phyloP scores from a whole-genome alignment of 2,329 filamentous ascomycete genomes.

The Capronia epimyces region DNA sequence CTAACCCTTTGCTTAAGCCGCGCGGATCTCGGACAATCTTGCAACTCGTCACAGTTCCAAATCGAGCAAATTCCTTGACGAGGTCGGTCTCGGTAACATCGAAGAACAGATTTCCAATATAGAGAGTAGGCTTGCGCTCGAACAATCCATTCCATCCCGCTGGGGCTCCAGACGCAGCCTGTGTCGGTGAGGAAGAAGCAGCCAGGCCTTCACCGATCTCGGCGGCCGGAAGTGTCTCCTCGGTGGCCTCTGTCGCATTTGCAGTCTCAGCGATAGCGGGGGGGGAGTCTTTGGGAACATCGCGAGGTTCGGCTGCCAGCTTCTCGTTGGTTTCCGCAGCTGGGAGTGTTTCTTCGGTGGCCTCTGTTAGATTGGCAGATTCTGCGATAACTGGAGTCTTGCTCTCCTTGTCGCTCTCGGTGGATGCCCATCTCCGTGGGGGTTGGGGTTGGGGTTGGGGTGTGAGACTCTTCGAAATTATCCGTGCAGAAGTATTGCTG shows the following conservation, averaged over 20 bases:
- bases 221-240: conserved; percentile 1
- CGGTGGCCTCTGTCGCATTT: background rate
- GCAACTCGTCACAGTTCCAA: conserved; percentile 51
- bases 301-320: conserved; percentile 1
- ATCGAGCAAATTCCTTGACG: conserved; percentile 54
- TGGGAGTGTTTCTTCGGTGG: conserved; percentile 16
- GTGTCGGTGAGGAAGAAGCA: background rate
- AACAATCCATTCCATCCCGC: conserved; percentile 5
- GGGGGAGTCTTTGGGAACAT: conserved; percentile 2
- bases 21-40: conserved; percentile 56
- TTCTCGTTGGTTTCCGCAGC: conserved; percentile 20
- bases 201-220: conserved; percentile 6
- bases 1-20: conserved; percentile 65
- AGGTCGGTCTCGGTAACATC: conserved; percentile 60
- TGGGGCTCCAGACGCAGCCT: background rate
- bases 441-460: conserved; percentile 39
- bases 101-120: conserved; percentile 65
- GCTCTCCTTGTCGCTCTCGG: conserved; percentile 35
- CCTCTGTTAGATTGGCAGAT: conserved; percentile 21
- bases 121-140: conserved; percentile 49
- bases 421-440: conserved; percentile 47
- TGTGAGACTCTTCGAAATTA: conserved; percentile 38
- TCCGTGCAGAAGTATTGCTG: conserved; percentile 34
- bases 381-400: conserved; percentile 25
- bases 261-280: background rate